Evolutionary conservation across 2,329 filamentous ascomycete genomes (phyloP), one percentile per base, ranked within the genome.

Genomic region (Monosporascus cannonballus): DNA sequence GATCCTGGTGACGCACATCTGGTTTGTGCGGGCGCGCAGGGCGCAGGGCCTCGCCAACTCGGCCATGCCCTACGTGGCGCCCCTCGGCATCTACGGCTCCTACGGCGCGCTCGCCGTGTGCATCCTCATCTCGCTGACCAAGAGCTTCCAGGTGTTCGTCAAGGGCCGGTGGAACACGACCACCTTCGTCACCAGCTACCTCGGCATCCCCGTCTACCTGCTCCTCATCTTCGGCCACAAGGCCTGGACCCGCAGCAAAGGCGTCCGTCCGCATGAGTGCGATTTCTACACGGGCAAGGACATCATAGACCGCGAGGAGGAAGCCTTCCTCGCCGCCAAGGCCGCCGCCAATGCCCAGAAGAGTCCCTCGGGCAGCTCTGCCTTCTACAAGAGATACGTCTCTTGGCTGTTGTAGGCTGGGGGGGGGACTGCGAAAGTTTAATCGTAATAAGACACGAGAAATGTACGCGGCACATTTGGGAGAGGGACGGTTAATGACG

Each of bases 101-200:
- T 83, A 83, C 64, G 73, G 75, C 54, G 86, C 86, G 0, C 76
- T 94, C 2, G 73, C 76, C 64, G 85, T 90, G 71, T 90, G 87
- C 71, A 76, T 79, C 63, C 66, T 94, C 36, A 87, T 94, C 56
- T 81, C 86, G 2, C 66, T 95, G 49, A 93, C 89, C 64, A 95
- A 94, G 79, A 92, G 90, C 76, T 94, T 84, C 70, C 77, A 81
- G 52, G 85, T 87, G 54, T 94, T 94, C 69, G 75, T 82, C 2
- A 67, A 61, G 64, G 73, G 59, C 75, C 77, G 70, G 61, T 63
- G 58, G 47, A 54, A 68, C 52, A 74, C 74, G 75, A 84, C 87
- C 74, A 85, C 80, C 62, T 91, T 92, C 70, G 81, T 92, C 68
- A 90, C 86, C 0, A 86, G 85, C 25, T 91, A 91, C 68, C 73